Percentiles rank a stretch among this genome's conserved stretches.
phyloP scores from a whole-genome alignment of 2,329 filamentous ascomycete genomes.

The Cephalotrichum gorgonifer region DNA sequence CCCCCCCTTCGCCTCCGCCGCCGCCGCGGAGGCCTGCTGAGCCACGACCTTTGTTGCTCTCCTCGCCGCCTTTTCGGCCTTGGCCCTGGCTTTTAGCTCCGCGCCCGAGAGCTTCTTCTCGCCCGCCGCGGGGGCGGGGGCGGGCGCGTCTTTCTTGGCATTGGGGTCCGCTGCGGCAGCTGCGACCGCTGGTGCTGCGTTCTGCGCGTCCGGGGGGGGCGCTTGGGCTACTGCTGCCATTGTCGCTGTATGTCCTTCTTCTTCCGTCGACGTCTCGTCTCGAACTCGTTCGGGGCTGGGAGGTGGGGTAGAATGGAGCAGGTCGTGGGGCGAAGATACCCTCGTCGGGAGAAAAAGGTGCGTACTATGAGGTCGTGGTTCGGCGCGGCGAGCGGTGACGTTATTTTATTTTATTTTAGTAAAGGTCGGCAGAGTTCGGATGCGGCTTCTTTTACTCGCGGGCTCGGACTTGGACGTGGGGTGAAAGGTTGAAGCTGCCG shows the following conservation, averaged over 20 bases:
- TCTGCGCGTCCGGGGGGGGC: not conserved
- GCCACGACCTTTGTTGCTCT: conserved; percentile 59
- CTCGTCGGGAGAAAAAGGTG: too few species aligned
- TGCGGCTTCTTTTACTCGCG: too few species aligned
- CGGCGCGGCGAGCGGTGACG: too few species aligned
- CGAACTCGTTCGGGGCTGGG: not conserved
- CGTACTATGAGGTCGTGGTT: too few species aligned
- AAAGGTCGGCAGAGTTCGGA: too few species aligned
- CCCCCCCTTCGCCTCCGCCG: conserved; percentile 31
- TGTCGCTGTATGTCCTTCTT: not conserved
- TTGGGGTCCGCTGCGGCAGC: not conserved
- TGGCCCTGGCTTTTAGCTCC: conserved; percentile 78
- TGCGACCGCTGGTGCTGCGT: not conserved
- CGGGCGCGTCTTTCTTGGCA: not conserved
- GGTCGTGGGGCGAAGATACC: not conserved
- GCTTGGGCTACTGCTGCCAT: conserved; percentile 1
- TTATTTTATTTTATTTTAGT: too few species aligned
- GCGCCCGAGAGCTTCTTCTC: conserved; percentile 58
- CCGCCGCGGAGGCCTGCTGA: conserved; percentile 26
- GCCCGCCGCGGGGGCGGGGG: conserved; percentile 8
- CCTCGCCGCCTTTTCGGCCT: conserved; percentile 83
- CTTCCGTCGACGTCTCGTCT: not conserved
- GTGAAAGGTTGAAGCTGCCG: not conserved
- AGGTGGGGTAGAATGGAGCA: not conserved
- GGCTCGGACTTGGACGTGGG: not conserved